Evolutionary conservation across 305 asterid genomes (phyloP).

Genomic region (Fraxinus albicans): DNA sequence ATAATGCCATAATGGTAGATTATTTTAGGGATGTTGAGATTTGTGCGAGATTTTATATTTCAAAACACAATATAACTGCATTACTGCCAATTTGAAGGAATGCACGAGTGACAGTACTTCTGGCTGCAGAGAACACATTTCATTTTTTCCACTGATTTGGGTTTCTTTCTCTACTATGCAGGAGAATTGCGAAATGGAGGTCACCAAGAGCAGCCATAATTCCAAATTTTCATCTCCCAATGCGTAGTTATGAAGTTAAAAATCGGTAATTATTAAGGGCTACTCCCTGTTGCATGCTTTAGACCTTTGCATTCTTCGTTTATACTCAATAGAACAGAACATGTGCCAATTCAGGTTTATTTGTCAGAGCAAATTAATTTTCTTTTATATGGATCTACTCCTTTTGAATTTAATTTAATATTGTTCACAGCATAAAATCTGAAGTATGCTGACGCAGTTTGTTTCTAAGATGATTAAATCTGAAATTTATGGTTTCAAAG

Average conservation of each 20-base stretch:
- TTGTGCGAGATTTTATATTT: background rate
- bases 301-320: background rate
- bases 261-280: constrained; percentile 55
- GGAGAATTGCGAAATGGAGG: constrained; percentile 56
- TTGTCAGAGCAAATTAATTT: background rate
- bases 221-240: constrained; percentile 85
- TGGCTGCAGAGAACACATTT: background rate
- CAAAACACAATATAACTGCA: background rate
- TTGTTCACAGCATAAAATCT: constrained; percentile 7
- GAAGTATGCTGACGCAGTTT: background rate
- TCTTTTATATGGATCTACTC: background rate
- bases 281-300: background rate
- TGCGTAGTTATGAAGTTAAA: constrained; percentile 90
- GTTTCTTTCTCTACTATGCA: constrained; percentile 27
- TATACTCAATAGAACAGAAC: background rate
- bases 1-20: background rate
- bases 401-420: background rate
- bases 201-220: constrained; percentile 73
- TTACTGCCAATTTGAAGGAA: background rate
- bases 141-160: constrained; percentile 10
- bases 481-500: background rate
- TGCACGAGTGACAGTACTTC: background rate
- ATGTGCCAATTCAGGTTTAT: background rate
- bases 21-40: background rate
- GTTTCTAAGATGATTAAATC: background rate